Percentiles rank a stretch among this genome's conserved stretches.
These are phyloP conservation scores for Syzygium oleosum DNA, from an alignment of 345 rosid species.

Conservation along the genomic window DNA sequence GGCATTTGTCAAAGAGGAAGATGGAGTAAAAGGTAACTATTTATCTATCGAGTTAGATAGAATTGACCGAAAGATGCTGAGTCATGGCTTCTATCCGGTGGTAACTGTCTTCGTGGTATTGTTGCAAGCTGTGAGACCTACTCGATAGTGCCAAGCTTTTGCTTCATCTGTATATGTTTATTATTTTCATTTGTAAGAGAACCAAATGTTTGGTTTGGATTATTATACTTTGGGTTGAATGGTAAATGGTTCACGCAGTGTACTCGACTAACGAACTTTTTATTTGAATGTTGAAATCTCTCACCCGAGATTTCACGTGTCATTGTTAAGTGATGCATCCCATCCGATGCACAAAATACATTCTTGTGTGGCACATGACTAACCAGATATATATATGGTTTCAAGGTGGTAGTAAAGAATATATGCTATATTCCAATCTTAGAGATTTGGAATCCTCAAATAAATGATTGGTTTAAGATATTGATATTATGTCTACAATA, in stretches of 20 bases:
- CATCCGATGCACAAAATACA: not conserved
- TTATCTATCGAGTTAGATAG: not conserved
- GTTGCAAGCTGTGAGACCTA: not conserved
- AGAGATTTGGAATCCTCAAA: not conserved
- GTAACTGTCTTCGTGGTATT: not conserved
- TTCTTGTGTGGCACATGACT: not conserved
- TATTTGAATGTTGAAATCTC: not conserved
- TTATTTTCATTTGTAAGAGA: not conserved
- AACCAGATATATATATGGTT: not conserved
- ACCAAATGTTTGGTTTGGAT: not conserved
- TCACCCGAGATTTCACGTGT: not conserved
- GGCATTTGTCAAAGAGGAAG: not conserved
- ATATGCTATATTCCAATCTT: not conserved
- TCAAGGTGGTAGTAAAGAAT: not conserved
- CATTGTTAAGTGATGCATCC: not conserved
- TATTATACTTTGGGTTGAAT: not conserved
- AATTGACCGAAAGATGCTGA: not conserved
- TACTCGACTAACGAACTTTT: fast-evolving
- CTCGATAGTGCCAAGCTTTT: not conserved
- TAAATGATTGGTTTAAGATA: not conserved
- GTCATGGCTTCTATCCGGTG: not conserved
- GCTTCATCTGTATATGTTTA: not conserved
- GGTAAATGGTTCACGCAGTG: not conserved
- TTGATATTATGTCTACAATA: not conserved
- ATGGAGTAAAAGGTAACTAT: not conserved